Conservation (phyloP, 306 rosid species). For the Astragalus membranaceus region DNA sequence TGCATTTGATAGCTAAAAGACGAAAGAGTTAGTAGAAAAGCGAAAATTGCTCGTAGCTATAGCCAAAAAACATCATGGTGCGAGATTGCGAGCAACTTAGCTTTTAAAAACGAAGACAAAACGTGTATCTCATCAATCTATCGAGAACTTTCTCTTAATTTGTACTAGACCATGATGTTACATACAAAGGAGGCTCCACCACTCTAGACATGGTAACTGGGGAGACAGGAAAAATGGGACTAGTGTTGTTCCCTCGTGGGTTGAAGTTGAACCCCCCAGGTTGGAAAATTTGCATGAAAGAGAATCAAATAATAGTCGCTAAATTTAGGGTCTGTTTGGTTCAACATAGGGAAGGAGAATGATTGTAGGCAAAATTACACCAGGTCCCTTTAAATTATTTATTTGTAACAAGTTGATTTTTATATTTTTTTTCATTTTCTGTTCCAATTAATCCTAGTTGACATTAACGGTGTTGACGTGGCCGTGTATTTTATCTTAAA, state of each 20-base stretch:
- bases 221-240: neutral
- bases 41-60: conserved; percentile 20
- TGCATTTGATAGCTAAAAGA: conserved; percentile 31
- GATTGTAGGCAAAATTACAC: too few relatives aligned
- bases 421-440: too few relatives aligned
- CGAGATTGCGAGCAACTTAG: conserved; percentile 11
- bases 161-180: neutral
- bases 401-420: too few relatives aligned
- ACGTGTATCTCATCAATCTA: conserved; percentile 33
- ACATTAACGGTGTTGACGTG: too few relatives aligned
- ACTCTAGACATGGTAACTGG: neutral
- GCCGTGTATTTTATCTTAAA: too few relatives aligned
- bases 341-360: too few relatives aligned
- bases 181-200: conserved; percentile 24
- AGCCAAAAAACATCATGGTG: conserved; percentile 27
- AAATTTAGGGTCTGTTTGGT: too few relatives aligned
- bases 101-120: conserved; percentile 32
- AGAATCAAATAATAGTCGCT: too few relatives aligned
- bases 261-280: neutral
- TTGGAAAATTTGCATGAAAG: neutral
- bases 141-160: conserved; percentile 13
- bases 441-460: too few relatives aligned
- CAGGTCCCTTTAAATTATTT: too few relatives aligned
- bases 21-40: conserved; percentile 33
- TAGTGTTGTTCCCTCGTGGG: neutral